A percentile compares a stretch with the other conserved stretches of the same genome.
phyloP scores from a whole-genome alignment of 2,329 filamentous ascomycete species.

The Whalleya microplaca region DNA sequence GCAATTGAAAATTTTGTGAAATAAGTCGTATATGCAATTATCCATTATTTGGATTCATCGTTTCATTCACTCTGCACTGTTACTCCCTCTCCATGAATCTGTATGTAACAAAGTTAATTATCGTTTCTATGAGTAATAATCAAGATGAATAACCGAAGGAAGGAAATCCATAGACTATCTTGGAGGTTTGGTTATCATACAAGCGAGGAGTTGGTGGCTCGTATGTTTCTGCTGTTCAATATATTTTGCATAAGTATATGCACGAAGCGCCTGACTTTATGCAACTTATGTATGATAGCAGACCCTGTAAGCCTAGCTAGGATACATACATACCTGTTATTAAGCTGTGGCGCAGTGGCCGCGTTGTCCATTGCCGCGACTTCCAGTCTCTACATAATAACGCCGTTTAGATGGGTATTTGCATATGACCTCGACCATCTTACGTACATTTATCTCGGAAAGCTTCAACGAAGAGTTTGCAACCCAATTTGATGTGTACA shows the following conservation, averaged over 20 bases:
- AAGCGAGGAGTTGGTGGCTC: no score
- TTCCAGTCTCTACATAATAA: background rate
- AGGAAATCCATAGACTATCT: no score
- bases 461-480: background rate
- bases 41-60: no score
- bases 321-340: background rate
- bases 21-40: no score
- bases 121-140: no score
- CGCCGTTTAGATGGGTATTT: background rate
- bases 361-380: background rate
- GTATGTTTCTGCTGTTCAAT: no score
- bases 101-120: no score
- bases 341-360: conserved; percentile 1
- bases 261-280: no score
- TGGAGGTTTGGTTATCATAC: no score
- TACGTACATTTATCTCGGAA: background rate
- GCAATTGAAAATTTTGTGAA: no score
- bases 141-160: no score
- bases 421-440: background rate
- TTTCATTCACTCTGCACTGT: background rate
- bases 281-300: background rate
- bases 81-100: background rate
- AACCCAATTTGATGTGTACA: background rate
- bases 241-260: no score
- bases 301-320: background rate